Evolutionary conservation across 148 eudicot species (phyloP), one percentile per base, ranked within the genome.

Genomic region (Silene uniflora): DNA sequence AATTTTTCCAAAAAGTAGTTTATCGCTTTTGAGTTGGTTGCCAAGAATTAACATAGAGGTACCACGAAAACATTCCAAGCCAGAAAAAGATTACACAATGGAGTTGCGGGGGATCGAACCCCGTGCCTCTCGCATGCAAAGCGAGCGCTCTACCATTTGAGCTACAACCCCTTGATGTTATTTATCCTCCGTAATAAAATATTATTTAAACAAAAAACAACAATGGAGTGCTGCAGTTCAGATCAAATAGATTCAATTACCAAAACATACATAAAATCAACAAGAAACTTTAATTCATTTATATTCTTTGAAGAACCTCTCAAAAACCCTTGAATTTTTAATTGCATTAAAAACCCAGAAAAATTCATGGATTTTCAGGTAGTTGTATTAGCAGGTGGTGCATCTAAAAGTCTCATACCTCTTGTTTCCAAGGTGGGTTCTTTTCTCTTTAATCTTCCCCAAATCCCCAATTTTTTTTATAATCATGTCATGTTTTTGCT

Each of bases 341-440:
- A 29, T 9, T 21, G 47, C 42, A 63, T 23, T 22, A 0, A 46
- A 10, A 73, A 54, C 11, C 23, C 46, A 46, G 42, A 62, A 52
- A 55, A 22, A 49, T 62, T 19, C 11, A 95, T 95, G 97, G 99
- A 95, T 89, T 95, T 95, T 78, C 99, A 95, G 77, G 99, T 92
- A 63, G 97, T 95, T 22, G 99, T 95, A 9, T 79, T 95, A 25
- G 99, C 99, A n/a, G 99, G 99, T 18, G 99, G 97, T 62, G 84
- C 91, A 76, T 91, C 91, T 39, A 92, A 91, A 72, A 83, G 81
- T 10, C 92, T 95, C 35, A 79, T 78, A 18, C 99, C 97, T 85
- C 96, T 95, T 21, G 92, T 92, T 65, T 95, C 99, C 66, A 82
- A 92, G 93, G 97, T 95, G 17, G 19, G 3, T 14, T 71, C 24